A percentile compares a stretch with the other conserved stretches of the same genome.
Conservation (phyloP, 1,139 yeast species). For the Pichia sp. region DNA sequence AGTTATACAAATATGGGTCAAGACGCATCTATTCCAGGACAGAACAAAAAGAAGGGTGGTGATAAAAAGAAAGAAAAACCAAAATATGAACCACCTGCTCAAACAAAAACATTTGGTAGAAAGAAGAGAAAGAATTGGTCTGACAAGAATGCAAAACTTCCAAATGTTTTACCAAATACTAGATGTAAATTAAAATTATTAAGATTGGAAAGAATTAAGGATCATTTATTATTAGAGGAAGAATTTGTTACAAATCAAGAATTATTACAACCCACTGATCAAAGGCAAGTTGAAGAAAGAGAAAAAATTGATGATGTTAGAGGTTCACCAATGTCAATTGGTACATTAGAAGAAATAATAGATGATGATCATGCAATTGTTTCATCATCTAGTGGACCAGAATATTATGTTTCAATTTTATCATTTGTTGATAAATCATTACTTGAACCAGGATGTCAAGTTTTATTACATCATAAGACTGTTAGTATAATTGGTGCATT, state of each 20-base stretch:
- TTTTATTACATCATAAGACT: slow-evolving; percentile 88
- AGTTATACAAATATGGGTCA: slow-evolving; percentile 25
- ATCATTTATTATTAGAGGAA: slow-evolving; percentile 89
- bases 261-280: slow-evolving; percentile 91
- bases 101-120: slow-evolving; percentile 76
- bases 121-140: slow-evolving; percentile 83
- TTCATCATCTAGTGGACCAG: slow-evolving; percentile 93
- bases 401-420: slow-evolving; percentile 90
- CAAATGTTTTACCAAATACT: slow-evolving; percentile 85
- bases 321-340: slow-evolving; percentile 96
- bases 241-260: slow-evolving; percentile 96
- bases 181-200: slow-evolving; percentile 87
- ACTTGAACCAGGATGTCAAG: slow-evolving; percentile 97
- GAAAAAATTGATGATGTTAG: slow-evolving; percentile 92
- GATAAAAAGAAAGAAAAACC: slow-evolving; percentile 72
- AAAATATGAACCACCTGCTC: slow-evolving; percentile 97
- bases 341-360: slow-evolving; percentile 92
- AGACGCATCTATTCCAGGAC: slow-evolving; percentile 30
- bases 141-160: slow-evolving; percentile 81
- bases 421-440: slow-evolving; percentile 97
- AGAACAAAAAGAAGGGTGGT: slow-evolving; percentile 24
- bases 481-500: slow-evolving; percentile 92
- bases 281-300: slow-evolving; percentile 93
- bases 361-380: slow-evolving; percentile 99
- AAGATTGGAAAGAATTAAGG: slow-evolving; percentile 94